Base-by-base conservation (phyloP, 208 protist genomes). In the Ichthyophonus hoferi region DNA sequence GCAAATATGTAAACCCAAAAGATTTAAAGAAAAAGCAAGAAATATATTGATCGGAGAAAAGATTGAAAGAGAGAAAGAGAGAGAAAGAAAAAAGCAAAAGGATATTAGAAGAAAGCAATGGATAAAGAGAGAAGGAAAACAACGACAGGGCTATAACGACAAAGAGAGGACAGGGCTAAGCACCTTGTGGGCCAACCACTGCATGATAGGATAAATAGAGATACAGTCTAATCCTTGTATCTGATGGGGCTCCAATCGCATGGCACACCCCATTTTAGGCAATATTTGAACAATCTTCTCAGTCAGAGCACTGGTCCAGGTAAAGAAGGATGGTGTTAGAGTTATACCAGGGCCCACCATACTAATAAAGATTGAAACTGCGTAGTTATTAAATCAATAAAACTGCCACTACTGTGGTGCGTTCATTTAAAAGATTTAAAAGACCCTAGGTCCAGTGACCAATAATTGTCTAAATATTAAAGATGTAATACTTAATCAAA, bases 241-340 rank as follows among this genome's bases (percentile, higher is more conserved):
- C 43, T 91, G 93, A 82, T 93, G 90, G 39, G 96, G 87, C 41
- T 94, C 88, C n/a, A 97, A 90, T 50, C 42, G 82, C 79, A 90
- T 87, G 35, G 94, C 92, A 91, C 94, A 97, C 81, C 94, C 93
- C 94, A 96, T 96, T 14, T 85, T 24, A 58, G 87, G 90, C 43
- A 96, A 90, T 1, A 93, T 92, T 42, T 91, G 83, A 35, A 94
- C 86, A 43, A 96, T 93, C 41, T 93, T 91, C 91, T 96, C 94
- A 37, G 91, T 83, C 40, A 95, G 81, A 35, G 93, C 86, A 90
- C 92, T 86, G n/a, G n/a, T n/a, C n/a, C n/a, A n/a, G n/a, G n/a
- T n/a, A n/a, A n/a, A n/a, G n/a, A n/a, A n/a, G n/a, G n/a, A n/a
- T n/a, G n/a, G n/a, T n/a, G n/a, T n/a, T n/a, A n/a, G n/a, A n/a